These are phyloP conservation scores for Arthrobotrys sinensis DNA, from an alignment of 2,329 filamentous ascomycete genomes.

Conservation along the genomic window DNA sequence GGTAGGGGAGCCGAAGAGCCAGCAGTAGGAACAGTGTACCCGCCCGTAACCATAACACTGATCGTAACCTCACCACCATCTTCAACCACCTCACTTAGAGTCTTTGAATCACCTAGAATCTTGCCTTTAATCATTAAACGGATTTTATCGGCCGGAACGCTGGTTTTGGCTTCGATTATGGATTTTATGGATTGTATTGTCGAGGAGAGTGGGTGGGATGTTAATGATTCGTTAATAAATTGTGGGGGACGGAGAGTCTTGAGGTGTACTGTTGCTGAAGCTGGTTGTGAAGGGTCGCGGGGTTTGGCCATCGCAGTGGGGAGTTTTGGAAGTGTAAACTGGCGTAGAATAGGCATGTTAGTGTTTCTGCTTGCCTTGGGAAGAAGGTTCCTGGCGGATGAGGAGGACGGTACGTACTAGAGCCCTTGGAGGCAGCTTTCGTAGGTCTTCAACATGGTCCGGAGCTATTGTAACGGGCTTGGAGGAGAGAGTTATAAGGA, in stretches of 20 bases:
- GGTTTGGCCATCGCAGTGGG: conserved; percentile 72
- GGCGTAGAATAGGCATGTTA: conserved; percentile 36
- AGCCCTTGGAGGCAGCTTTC: conserved; percentile 80
- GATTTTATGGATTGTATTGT: conserved; percentile 85
- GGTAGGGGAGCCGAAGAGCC: conserved; percentile 65
- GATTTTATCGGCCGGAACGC: conserved; percentile 81
- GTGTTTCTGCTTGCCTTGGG: conserved; percentile 40
- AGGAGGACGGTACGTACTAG: conserved; percentile 73
- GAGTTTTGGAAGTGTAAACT: conserved; percentile 82
- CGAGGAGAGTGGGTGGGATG: conserved; percentile 76
- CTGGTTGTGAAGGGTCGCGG: conserved; percentile 67
- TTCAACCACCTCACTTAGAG: conserved; percentile 79
- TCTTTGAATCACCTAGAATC: conserved; percentile 83
- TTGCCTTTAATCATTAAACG: conserved; percentile 91
- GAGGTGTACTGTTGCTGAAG: conserved; percentile 73
- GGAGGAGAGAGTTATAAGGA: conserved; percentile 84
- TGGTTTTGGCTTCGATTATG: conserved; percentile 76
- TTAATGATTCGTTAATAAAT: conserved; percentile 76
- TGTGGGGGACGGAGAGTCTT: conserved; percentile 84
- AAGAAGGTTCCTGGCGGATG: conserved; percentile 5
- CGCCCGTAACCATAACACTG: conserved; percentile 90
- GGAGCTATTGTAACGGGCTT: conserved; percentile 85
- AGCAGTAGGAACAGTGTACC: conserved; percentile 69
- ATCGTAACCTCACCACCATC: conserved; percentile 71
- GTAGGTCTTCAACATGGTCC: conserved; percentile 90